Evolutionary conservation across 2,329 filamentous ascomycete species (phyloP), one percentile per base, ranked within the genome.

Genomic region (Sarocladium oryzae): DNA sequence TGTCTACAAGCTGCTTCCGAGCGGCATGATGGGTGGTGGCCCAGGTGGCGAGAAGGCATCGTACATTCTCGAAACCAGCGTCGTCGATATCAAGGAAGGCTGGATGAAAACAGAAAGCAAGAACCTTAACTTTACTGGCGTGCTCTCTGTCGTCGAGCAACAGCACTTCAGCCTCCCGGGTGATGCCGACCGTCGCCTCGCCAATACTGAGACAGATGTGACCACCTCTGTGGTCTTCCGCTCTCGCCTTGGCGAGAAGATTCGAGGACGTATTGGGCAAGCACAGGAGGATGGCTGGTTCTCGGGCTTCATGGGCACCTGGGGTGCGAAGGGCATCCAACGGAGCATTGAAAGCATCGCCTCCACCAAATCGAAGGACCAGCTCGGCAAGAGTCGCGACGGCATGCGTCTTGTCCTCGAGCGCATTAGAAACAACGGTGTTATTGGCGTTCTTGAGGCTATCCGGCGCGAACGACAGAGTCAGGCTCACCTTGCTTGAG

Each of bases 341-440:
- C 76, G 85, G 56, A 89, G 84, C 61, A 91, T 93, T 60, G 88
- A 93, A 70, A 79, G 79, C 51, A 84, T 92, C 54, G 87, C 86
- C 10, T 82, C 88, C 35, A 85, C 83, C 61, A 86, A 88, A 63
- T 89, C 88, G 4, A 80, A 85, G 57, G 85, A 86, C 60, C 86
- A 88, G 63, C 77, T 92, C 60, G 83, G 85, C 49, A 91, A 91
- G 71, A 88, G 86, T 58, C 82, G 86, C 48, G 86, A 91, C 64
- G 88, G 88, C 46, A 92, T 93, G 88, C 83, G 81, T 52, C 81
- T 91, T 33, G 88, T 93, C 8, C 74, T 93, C 20, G 86, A 90
- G 66, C 75, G 88, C 45, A 69, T 83, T 50, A 74, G 79, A 45
- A 78, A 79, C 64, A 79, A 74, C 36, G 77, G 78, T 26, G 73